These are phyloP conservation scores for Verticillium nonalfalfae DNA, from an alignment of 2,329 filamentous ascomycete genomes.

Conservation along the genomic window DNA sequence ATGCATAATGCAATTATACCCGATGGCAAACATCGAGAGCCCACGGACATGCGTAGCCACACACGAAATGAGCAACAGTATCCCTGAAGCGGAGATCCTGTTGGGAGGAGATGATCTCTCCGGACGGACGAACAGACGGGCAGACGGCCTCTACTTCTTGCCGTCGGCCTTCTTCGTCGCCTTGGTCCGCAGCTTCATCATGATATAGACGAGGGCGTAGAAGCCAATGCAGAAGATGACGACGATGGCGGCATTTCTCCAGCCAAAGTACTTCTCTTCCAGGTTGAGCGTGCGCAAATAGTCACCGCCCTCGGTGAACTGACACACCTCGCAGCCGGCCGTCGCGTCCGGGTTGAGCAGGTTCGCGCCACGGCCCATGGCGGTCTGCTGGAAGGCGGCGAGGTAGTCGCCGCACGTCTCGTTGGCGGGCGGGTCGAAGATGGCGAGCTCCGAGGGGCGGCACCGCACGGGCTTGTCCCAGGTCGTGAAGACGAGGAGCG, in stretches of 20 bases:
- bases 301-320: conserved; percentile 49
- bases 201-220: conserved; percentile 37
- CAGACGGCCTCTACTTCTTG: no score
- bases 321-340: conserved; percentile 51
- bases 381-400: conserved; percentile 32
- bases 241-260: conserved; percentile 57
- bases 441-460: conserved; percentile 47
- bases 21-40: no score
- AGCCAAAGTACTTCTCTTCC: conserved; percentile 54
- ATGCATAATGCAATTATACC: no score
- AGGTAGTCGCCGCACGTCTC: conserved; percentile 56
- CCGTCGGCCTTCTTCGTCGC: conserved; percentile 34
- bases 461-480: conserved; percentile 52
- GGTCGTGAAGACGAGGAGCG: conserved; percentile 48
- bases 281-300: conserved; percentile 55
- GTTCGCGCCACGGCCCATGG: conserved; percentile 38
- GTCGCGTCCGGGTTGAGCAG: conserved; percentile 55
- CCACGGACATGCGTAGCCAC: no score
- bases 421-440: conserved; percentile 52
- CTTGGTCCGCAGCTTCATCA: conserved; percentile 43
- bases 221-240: conserved; percentile 47
- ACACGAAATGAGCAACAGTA: no score
- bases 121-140: no score
- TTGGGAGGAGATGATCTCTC: no score
- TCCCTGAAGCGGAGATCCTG: no score